Evolutionary conservation across 1,284 basidiomycete genomes (phyloP).

Genomic region (Fomitopsis palustris): DNA sequence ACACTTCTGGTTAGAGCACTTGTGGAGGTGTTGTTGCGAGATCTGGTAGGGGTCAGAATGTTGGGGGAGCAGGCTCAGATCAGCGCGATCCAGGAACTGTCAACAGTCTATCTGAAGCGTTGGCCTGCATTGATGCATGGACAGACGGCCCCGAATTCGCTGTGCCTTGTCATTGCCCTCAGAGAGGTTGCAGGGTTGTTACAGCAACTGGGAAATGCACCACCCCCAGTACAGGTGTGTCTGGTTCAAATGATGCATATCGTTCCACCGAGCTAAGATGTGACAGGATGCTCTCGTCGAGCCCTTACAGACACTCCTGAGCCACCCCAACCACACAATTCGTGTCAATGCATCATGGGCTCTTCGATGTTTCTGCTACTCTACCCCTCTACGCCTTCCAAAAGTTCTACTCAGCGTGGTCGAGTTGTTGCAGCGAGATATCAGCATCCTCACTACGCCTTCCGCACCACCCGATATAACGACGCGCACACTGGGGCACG

Average conservation of each 20-base stretch:
- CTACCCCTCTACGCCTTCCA: constrained; percentile 82
- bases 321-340: constrained; percentile 86
- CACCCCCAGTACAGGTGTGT: constrained; percentile 76
- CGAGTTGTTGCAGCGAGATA: constrained; percentile 82
- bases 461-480: constrained; percentile 73
- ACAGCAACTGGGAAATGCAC: constrained; percentile 89
- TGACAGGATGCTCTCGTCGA: constrained; percentile 80
- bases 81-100: constrained; percentile 83
- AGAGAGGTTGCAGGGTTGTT: constrained; percentile 85
- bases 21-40: constrained; percentile 76
- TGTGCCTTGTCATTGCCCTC: constrained; percentile 75
- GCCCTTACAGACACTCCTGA: constrained; percentile 80
- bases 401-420: constrained; percentile 73
- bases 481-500: constrained; percentile 78
- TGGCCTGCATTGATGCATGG: constrained; percentile 95
- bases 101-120: constrained; percentile 77
- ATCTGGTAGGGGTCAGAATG: constrained; percentile 86
- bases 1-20: constrained; percentile 70
- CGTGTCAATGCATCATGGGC: constrained; percentile 87
- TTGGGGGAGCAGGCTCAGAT: constrained; percentile 94
- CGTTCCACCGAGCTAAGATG: background rate
- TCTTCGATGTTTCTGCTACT: constrained; percentile 86
- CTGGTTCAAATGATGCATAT: background rate
- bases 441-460: constrained; percentile 65
- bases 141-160: constrained; percentile 66